Evolutionary conservation across 1,284 basidiomycete species (phyloP).

Genomic region (Ganoderma resinaceum): DNA sequence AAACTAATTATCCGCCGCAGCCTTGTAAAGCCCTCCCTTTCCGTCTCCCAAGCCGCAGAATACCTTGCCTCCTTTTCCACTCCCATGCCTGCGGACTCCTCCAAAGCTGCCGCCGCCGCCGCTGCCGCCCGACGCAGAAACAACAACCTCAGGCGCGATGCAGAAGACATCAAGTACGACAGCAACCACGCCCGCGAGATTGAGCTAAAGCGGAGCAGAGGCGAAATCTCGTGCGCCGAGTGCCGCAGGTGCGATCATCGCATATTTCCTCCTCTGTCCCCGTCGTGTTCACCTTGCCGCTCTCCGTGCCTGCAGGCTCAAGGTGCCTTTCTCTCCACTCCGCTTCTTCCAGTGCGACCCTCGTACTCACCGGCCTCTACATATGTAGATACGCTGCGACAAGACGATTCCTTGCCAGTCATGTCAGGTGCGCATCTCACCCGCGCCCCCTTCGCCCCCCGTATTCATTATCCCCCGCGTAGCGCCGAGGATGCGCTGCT

Average conservation of each 20-base stretch:
- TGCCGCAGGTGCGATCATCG: conserved; percentile 65
- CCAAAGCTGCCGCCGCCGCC: conserved; percentile 36
- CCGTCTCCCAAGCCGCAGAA: conserved; percentile 7
- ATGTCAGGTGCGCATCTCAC: conserved; percentile 54
- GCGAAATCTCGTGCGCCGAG: conserved; percentile 76
- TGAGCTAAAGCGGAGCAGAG: conserved; percentile 72
- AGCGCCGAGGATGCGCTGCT: conserved; percentile 70
- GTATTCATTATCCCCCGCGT: conserved; percentile 15
- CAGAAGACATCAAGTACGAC: conserved; percentile 40
- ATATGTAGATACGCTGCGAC: conserved; percentile 70
- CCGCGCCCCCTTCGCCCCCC: neutral
- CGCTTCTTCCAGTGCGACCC: conserved; percentile 5
- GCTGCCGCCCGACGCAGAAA: conserved; percentile 36
- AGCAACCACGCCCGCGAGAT: conserved; percentile 47
- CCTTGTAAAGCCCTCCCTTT: conserved; percentile 21
- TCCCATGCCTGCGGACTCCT: conserved; percentile 43
- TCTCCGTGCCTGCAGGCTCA: conserved; percentile 31
- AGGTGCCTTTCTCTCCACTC: conserved; percentile 27
- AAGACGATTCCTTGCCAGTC: conserved; percentile 78
- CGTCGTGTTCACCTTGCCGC: conserved; percentile 23
- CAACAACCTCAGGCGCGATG: conserved; percentile 36
- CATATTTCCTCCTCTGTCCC: conserved; percentile 26
- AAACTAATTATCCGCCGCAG: conserved; percentile 31
- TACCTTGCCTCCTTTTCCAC: conserved; percentile 26
- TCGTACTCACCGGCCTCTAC: conserved; percentile 15